phyloP scores from a whole-genome alignment of 345 rosid genomes.

The Dimocarpus longan region DNA sequence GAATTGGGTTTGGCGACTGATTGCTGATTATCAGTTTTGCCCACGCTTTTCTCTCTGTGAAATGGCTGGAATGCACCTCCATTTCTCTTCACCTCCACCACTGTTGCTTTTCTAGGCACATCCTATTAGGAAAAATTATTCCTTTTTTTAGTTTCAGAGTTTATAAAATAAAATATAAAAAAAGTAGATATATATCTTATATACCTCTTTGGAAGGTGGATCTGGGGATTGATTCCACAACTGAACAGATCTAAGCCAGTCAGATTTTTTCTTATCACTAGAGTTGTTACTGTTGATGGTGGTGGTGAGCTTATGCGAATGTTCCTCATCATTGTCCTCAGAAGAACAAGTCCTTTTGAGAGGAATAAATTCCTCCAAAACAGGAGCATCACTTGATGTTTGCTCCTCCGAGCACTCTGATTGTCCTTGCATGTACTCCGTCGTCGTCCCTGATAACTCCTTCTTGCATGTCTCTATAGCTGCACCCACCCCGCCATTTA shows the following conservation, averaged over 20 bases:
- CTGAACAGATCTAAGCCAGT: slow-evolving; percentile 99
- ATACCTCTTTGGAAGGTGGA: slow-evolving; percentile 50
- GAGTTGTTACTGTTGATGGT: slow-evolving; percentile 32
- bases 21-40: slow-evolving; percentile 28
- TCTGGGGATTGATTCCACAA: slow-evolving; percentile 83
- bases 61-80: slow-evolving; percentile 89
- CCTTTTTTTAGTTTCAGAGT: slow-evolving; percentile 14
- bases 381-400: slow-evolving; percentile 69
- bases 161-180: slow-evolving; percentile 4
- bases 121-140: slow-evolving; percentile 29
- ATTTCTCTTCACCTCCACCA: slow-evolving; percentile 66
- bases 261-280: slow-evolving; percentile 66
- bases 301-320: slow-evolving; percentile 35
- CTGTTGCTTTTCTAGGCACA: slow-evolving; percentile 50
- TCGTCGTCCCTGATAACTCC: slow-evolving; percentile 66
- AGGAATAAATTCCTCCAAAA: slow-evolving; percentile 83
- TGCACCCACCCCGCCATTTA: slow-evolving; percentile 27
- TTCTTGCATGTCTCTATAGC: slow-evolving; percentile 81
- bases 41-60: slow-evolving; percentile 44
- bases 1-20: slow-evolving; percentile 28
- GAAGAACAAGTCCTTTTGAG: slow-evolving; percentile 49
- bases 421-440: slow-evolving; percentile 59
- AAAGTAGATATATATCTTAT: neutral
- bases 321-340: slow-evolving; percentile 46
- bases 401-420: slow-evolving; percentile 92